These are phyloP conservation scores for Penicillium waksmanii DNA, from an alignment of 495 filamentous ascomycete genomes.

Conservation along the genomic window DNA sequence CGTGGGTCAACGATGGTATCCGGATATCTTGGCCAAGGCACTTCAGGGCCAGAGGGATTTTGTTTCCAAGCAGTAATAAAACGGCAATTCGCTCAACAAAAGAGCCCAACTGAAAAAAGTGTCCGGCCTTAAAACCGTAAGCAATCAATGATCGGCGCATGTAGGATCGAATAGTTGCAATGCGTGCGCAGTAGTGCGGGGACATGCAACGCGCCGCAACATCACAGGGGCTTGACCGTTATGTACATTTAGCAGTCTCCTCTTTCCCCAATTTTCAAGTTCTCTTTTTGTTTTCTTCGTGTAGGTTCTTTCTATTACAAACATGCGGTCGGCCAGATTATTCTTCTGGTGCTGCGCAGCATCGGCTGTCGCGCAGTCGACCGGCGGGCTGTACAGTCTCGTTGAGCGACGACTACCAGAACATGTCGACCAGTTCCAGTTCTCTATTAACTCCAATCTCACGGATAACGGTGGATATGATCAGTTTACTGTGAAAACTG, in stretches of 20 bases:
- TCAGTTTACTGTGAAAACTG: slow-evolving; percentile 43
- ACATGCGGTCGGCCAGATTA: slow-evolving; percentile 19
- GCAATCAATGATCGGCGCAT: slow-evolving; percentile 13
- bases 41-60: slow-evolving; percentile 35
- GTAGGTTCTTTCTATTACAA: background rate
- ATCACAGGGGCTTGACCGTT: slow-evolving; percentile 2
- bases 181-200: slow-evolving; percentile 18
- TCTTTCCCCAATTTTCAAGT: background rate
- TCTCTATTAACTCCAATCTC: slow-evolving; percentile 33
- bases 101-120: background rate
- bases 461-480: slow-evolving; percentile 37
- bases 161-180: slow-evolving; percentile 23
- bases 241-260: background rate
- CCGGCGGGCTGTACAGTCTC: slow-evolving; percentile 48
- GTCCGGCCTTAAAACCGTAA: slow-evolving; percentile 4
- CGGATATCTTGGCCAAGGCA: slow-evolving; percentile 58
- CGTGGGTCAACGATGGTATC: slow-evolving; percentile 83
- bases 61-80: slow-evolving; percentile 3
- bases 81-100: background rate
- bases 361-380: slow-evolving; percentile 32
- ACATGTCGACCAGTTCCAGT: slow-evolving; percentile 46
- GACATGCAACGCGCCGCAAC: slow-evolving; percentile 14
- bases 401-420: slow-evolving; percentile 50
- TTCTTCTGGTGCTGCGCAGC: slow-evolving; percentile 17
- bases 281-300: background rate